phyloP scores from a whole-genome alignment of 1,284 basidiomycete genomes.

The Amylostereum areolatum region DNA sequence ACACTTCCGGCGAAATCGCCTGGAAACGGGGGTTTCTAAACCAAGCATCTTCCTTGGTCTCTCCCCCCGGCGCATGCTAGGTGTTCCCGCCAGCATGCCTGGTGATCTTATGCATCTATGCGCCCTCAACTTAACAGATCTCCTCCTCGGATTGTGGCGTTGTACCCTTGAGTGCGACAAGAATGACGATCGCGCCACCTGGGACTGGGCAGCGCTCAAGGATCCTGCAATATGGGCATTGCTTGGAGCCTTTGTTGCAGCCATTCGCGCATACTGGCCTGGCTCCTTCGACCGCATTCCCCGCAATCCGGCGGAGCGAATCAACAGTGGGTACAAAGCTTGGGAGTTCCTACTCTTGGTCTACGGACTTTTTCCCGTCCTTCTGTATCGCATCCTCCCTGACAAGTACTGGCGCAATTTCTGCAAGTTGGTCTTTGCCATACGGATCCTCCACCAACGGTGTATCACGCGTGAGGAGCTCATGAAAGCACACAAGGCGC shows the following conservation, averaged over 20 bases:
- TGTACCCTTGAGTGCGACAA: constrained; percentile 13
- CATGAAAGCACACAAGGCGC: not conserved
- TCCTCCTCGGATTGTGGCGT: constrained; percentile 15
- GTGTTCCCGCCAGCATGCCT: not conserved
- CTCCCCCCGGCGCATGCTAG: not conserved
- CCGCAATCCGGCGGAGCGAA: constrained; percentile 23
- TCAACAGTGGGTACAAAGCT: constrained; percentile 25
- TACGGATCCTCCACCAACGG: constrained; percentile 12
- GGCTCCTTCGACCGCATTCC: constrained; percentile 23
- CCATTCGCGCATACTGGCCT: constrained; percentile 14
- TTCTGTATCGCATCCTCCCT: constrained; percentile 13
- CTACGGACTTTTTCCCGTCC: constrained; percentile 15
- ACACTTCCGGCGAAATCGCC: not conserved
- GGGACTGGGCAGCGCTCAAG: too few relatives aligned
- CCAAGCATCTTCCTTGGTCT: not conserved
- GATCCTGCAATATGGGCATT: constrained; percentile 10
- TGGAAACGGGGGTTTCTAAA: not conserved
- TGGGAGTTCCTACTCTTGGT: constrained; percentile 20
- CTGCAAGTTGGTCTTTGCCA: constrained; percentile 16
- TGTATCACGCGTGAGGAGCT: constrained; percentile 8
- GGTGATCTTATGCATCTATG: constrained; percentile 16
- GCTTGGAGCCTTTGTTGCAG: constrained; percentile 14
- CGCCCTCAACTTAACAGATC: constrained; percentile 16
- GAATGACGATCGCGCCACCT: constrained; percentile 8
- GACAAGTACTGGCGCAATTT: constrained; percentile 14